Evolutionary conservation across 2,329 filamentous ascomycete genomes (phyloP), one percentile per base, ranked within the genome.

Genomic region (Dendryphion nanum): DNA sequence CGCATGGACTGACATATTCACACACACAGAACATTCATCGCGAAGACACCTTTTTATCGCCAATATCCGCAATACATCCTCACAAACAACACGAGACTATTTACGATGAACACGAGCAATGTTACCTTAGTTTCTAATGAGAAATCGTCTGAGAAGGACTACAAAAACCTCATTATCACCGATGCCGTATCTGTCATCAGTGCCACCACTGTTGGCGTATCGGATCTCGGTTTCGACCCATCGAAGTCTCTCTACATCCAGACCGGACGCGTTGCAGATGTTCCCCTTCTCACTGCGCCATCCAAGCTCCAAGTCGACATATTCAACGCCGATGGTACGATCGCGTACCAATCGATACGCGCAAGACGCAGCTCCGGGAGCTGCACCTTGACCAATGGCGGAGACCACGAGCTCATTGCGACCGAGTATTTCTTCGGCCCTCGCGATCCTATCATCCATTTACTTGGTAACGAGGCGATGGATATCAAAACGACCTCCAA

Each of bases 381-480:
- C 44, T 71, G 80, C 33, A 57, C 75, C 4, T 59, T 73, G 23
- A 70, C 66, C 16, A 63, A 68, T 23, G 65, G 69, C 12, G 49
- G 61, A 5, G 61, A 57, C 6, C 47, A 51, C 4, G 59, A 70
- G 4, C 50, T 79, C n/a, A 73, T 70, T 45, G 66, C 57, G 1
- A 82, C 79, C 0, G 72, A 68, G 3, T 82, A 82, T 59, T 74
- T 72, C 45, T 81, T 75, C 50, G 79, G 79, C 0, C 78, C 78
- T 28, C 68, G 70, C 2, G 69, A 75, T 5, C 79, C 79, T 3
- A 58, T 69, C 30, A 60, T 83, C 17, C 50, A 54, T 3, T 43
- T 69, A n/a, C 46, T 56, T 32, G 30, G 48, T 53, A 57, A 59
- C 8, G 48, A 60, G 6, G 51, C 55, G 26, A 30, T 41, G 12